Evolutionary conservation across 2,329 filamentous ascomycete genomes (phyloP), one percentile per base, ranked within the genome.

Genomic region (Aspergillus cejpii): DNA sequence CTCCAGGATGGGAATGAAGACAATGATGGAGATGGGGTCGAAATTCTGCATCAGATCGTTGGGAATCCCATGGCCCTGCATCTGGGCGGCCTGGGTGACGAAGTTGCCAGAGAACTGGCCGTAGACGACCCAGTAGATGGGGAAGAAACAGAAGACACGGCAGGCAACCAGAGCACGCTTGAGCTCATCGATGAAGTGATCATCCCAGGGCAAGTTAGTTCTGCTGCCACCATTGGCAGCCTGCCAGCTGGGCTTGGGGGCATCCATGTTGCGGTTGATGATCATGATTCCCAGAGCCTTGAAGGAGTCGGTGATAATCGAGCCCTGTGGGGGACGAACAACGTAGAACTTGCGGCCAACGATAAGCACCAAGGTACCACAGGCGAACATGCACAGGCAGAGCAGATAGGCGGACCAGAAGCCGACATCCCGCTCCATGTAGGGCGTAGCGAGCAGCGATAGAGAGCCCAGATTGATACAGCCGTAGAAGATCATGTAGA

Each of bases 31-130:
- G 52, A 90, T 79, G 5, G 85, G 84, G 64, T 89, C 83, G 31
- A 90, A 72, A 67, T 88, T 88, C 62, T 81, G 77, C 57, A 90
- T 78, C 45, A 89, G 70, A 60, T 90, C 85, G 71, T 90, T 90
- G 57, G 85, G 86, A 2, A 87, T 76, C 24, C 84, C 84, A 59
- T 84, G 73, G 2, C 83, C 77, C 42, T 76, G 57, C 84, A 80
- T 79, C 49, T 72, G 72, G n/a, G 67, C 70, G 41, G 75, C 76
- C 64, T 87, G 84, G 10, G 80, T 80, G 54, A 81, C 78, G 53
- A 84, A 75, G 68, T 83, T 85, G 63, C 73, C 77, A 42, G 77
- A 78, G 66, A 85, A 80, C 58, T 87, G 83, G 40, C 75, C 76
- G 65, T 85, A 85, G 50, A 79, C 77, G 20, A 85, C 72, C 79